Evolutionary conservation across 139 green algal genomes (phyloP).

Genomic region (Asterochloris erici): DNA sequence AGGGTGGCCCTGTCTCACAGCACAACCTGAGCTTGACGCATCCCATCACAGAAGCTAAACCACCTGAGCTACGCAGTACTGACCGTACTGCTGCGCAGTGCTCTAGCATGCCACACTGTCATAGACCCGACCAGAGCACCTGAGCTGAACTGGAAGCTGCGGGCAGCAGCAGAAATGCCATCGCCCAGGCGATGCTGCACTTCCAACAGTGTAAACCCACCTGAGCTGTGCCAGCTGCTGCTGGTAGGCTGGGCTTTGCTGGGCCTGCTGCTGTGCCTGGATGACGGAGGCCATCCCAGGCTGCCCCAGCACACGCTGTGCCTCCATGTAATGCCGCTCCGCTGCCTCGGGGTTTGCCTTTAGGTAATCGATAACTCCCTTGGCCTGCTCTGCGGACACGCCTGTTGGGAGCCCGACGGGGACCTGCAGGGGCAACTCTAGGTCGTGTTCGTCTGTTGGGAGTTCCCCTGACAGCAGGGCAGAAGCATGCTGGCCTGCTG

Average conservation of each 20-base stretch:
- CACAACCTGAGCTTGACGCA: too few relatives aligned
- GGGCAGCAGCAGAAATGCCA: neutral
- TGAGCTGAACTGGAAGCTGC: too few relatives aligned
- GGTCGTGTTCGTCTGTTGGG: too few relatives aligned
- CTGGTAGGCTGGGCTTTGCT: neutral
- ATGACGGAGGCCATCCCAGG: slow-evolving; percentile 37
- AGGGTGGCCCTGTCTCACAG: too few relatives aligned
- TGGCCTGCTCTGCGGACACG: slow-evolving; percentile 27
- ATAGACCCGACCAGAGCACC: too few relatives aligned
- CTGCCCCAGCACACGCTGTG: slow-evolving; percentile 20
- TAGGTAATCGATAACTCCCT: slow-evolving; percentile 53
- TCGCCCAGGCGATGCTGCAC: neutral
- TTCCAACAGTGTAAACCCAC: neutral
- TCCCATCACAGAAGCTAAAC: too few relatives aligned
- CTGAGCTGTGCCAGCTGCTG: slow-evolving; percentile 4
- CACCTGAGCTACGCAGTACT: too few relatives aligned
- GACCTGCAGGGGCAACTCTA: slow-evolving; percentile 13
- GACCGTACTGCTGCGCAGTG: too few relatives aligned
- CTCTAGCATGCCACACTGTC: too few relatives aligned
- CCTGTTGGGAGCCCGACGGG: slow-evolving; percentile 36
- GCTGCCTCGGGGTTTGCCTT: slow-evolving; percentile 59
- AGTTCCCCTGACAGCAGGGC: too few relatives aligned
- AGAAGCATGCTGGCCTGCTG: too few relatives aligned
- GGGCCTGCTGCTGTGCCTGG: neutral
- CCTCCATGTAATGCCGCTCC: slow-evolving; percentile 44